phyloP scores from a whole-genome alignment of 495 filamentous ascomycete species.

The Letharia lupina region DNA sequence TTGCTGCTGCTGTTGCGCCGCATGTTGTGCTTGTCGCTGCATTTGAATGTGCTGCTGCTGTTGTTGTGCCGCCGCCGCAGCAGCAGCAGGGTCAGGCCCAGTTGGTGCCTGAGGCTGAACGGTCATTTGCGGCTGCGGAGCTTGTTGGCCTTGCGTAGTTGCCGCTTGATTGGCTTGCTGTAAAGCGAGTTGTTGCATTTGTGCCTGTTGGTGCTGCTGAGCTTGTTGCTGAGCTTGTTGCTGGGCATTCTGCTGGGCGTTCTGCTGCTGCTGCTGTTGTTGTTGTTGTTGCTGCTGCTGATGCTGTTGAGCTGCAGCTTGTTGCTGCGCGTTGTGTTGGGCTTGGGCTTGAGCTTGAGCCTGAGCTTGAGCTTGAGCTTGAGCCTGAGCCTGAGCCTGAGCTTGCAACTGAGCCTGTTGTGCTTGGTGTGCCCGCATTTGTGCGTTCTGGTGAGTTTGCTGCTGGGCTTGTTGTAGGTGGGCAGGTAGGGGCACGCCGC shows the following conservation, averaged over 20 bases:
- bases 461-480: constrained; percentile 7
- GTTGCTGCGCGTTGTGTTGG: constrained; percentile 26
- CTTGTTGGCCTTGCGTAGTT: constrained; percentile 29
- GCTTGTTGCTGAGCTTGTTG: constrained; percentile 34
- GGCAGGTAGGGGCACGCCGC: constrained; percentile 6
- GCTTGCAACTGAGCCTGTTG: constrained; percentile 29
- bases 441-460: constrained; percentile 11
- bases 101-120: constrained; percentile 22
- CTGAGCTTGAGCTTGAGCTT: constrained; percentile 27
- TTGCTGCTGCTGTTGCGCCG: constrained; percentile 8
- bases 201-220: constrained; percentile 35
- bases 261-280: constrained; percentile 31
- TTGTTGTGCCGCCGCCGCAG: constrained; percentile 31
- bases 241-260: constrained; percentile 30
- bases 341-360: constrained; percentile 27
- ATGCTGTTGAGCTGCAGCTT: constrained; percentile 26
- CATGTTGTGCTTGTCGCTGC: constrained; percentile 10
- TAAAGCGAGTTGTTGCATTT: constrained; percentile 29
- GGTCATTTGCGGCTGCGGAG: constrained; percentile 23
- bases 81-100: constrained; percentile 19
- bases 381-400: constrained; percentile 35
- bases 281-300: constrained; percentile 34
- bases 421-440: constrained; percentile 3
- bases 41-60: constrained; percentile 32
- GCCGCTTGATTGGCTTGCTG: constrained; percentile 33